phyloP scores from a whole-genome alignment of 169 alveolate species.

The Besnoitia besnoiti region DNA sequence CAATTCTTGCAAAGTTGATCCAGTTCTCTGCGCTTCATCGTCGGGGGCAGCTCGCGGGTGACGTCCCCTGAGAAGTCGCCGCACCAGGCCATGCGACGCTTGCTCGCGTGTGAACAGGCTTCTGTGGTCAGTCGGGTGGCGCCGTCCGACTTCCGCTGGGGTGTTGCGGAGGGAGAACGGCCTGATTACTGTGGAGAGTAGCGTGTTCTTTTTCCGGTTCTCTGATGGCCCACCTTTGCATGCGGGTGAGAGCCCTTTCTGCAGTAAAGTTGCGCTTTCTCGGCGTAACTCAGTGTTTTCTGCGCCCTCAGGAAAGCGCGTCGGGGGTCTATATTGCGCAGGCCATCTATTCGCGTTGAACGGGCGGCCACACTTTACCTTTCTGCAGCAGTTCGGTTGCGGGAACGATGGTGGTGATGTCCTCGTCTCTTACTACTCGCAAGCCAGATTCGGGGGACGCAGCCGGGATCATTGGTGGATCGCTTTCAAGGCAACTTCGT shows the following conservation, averaged over 20 bases:
- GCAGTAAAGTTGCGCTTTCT: not conserved
- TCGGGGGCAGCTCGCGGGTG: not conserved
- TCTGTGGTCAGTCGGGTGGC: not conserved
- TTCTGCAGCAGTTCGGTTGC: not conserved
- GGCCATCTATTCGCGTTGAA: not conserved
- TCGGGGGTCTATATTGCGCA: not conserved
- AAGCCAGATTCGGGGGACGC: conserved; percentile 1
- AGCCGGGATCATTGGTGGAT: not conserved
- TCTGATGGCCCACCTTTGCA: not conserved
- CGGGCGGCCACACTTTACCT: not conserved
- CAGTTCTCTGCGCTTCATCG: not conserved
- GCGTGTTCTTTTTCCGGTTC: not conserved
- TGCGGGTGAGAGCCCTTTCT: conserved; percentile 1
- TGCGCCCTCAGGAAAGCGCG: not conserved
- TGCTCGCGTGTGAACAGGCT: too few species aligned
- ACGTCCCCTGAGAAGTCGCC: not conserved
- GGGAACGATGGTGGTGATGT: not conserved
- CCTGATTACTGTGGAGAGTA: not conserved
- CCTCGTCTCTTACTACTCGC: conserved; percentile 9
- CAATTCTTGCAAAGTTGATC: too few species aligned
- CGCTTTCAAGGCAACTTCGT: not conserved
- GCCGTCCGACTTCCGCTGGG: not conserved
- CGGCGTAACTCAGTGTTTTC: not conserved
- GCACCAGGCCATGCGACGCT: too few species aligned
- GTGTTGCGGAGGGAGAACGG: not conserved